Evolutionary conservation across 495 filamentous ascomycete genomes (phyloP), one percentile per base, ranked within the genome.

Genomic region (Pseudomonodictys pantanalensis): DNA sequence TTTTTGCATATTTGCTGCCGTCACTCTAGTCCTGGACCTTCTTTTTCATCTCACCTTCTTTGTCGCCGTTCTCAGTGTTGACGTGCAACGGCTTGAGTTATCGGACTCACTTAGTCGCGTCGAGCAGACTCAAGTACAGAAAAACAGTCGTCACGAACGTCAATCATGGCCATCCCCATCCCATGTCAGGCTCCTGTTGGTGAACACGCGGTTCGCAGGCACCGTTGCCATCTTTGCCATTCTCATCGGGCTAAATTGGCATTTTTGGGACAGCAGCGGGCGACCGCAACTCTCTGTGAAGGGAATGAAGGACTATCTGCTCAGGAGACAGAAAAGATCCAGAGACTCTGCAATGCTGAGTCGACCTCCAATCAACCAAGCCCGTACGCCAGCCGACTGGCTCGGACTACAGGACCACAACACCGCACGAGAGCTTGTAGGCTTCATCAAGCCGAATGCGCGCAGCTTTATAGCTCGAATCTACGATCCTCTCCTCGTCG

Each of bases 31-130:
- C 17, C 81, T 89, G 66, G 87, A 90, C 69, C 87, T 83, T 64
- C 77, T 87, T 49, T 87, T 84, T 62, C 76, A 88, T 30, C 72
- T 87, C 15, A 89, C 86, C 3, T 89, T 87, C 71, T 88, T 90
- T 65, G 75, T 87, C 17, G 78, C 86, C 4, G 85, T 90, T 33
- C 76, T 90, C 20, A 89, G 85, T 63, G 82, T 90, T 52, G 87
- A 90, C 56, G 83, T 90, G 20, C 81, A 81, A 3, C 79, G 87
- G 59, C 78, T 84, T 46, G 87, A 89, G 73, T 76, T 90, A 0
- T 75, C 76, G 68, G 78, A 81, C 60, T 79, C 76, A 0, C 71
- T 81, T 12, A 77, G 74, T 41, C 63, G 71, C 24, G 68, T 74
- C 48, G 73, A 67, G 56, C 60, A 69, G n/a, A 32, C 26, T 18